phyloP scores from a whole-genome alignment of 495 filamentous ascomycete species.

The Halenospora varia region DNA sequence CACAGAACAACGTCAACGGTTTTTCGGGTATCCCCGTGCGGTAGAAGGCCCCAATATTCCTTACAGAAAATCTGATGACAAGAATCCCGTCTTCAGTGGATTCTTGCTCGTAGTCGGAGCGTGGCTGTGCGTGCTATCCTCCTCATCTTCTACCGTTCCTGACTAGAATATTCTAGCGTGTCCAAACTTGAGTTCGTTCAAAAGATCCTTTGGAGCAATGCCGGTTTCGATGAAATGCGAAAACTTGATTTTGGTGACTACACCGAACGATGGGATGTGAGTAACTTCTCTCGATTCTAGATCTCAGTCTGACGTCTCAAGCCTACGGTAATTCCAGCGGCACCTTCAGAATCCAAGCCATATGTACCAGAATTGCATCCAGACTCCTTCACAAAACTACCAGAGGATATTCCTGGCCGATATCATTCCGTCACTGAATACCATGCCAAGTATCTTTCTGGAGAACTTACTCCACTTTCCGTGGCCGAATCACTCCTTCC shows the following conservation, averaged over 20 bases:
- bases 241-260: slow-evolving; percentile 56
- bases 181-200: slow-evolving; percentile 50
- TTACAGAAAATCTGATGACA: slow-evolving; percentile 18
- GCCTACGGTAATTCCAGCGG: slow-evolving; percentile 76
- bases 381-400: slow-evolving; percentile 29
- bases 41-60: slow-evolving; percentile 17
- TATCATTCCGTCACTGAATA: slow-evolving; percentile 77
- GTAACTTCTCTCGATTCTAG: not conserved
- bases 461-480: slow-evolving; percentile 62
- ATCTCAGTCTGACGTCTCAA: not conserved
- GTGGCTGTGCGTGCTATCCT: slow-evolving; percentile 18
- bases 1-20: slow-evolving; percentile 1
- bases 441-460: slow-evolving; percentile 64
- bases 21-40: slow-evolving; percentile 20
- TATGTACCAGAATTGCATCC: slow-evolving; percentile 30
- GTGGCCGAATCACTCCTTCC: slow-evolving; percentile 69
- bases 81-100: slow-evolving; percentile 22
- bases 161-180: slow-evolving; percentile 41
- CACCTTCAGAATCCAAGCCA: slow-evolving; percentile 23
- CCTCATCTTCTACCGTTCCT: not conserved
- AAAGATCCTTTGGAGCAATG: slow-evolving; percentile 67
- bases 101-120: slow-evolving; percentile 8
- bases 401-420: slow-evolving; percentile 35
- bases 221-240: slow-evolving; percentile 62
- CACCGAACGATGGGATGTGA: slow-evolving; percentile 59